Evolutionary conservation across 352 stramenopile genomes (phyloP).

Genomic region (Elongisporangium senticosum): DNA sequence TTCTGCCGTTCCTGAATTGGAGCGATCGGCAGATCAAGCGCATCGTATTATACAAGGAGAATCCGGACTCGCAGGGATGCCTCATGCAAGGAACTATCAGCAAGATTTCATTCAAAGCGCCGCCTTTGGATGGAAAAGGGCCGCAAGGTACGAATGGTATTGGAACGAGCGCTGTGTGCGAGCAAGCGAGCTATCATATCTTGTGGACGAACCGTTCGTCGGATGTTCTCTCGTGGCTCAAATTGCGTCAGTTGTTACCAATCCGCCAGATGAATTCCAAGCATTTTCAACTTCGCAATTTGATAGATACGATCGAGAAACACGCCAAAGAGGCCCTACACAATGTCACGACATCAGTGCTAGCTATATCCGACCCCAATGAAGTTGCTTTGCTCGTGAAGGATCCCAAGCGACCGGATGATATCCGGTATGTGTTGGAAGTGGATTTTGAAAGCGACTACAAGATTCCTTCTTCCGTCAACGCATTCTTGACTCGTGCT

Average conservation of each 20-base stretch:
- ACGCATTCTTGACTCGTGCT: slow-evolving; percentile 26
- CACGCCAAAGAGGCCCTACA: neutral
- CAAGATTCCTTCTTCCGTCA: slow-evolving; percentile 5
- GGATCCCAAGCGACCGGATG: slow-evolving; percentile 13
- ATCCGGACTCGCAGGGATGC: slow-evolving; percentile 1
- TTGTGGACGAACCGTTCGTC: slow-evolving; percentile 43
- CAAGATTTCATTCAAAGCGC: slow-evolving; percentile 10
- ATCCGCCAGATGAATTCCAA: slow-evolving; percentile 65
- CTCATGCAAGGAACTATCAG: slow-evolving; percentile 33
- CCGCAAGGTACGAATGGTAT: no score
- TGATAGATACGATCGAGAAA: slow-evolving; percentile 3
- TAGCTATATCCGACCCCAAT: slow-evolving; percentile 21
- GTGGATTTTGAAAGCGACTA: slow-evolving; percentile 16
- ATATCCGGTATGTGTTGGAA: slow-evolving; percentile 36
- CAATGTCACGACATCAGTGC: neutral
- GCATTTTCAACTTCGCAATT: slow-evolving; percentile 49
- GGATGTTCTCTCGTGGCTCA: slow-evolving; percentile 39
- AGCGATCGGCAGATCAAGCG: slow-evolving; percentile 56
- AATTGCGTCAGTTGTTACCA: slow-evolving; percentile 48
- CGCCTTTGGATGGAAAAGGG: neutral
- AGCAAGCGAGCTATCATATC: slow-evolving; percentile 43
- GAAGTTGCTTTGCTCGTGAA: slow-evolving; percentile 26
- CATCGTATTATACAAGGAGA: slow-evolving; percentile 53
- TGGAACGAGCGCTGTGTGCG: slow-evolving; percentile 13
- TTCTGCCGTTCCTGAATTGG: slow-evolving; percentile 53